phyloP scores from a whole-genome alignment of 805 yeast genomes.

The Wickerhamomyces chambardii region DNA sequence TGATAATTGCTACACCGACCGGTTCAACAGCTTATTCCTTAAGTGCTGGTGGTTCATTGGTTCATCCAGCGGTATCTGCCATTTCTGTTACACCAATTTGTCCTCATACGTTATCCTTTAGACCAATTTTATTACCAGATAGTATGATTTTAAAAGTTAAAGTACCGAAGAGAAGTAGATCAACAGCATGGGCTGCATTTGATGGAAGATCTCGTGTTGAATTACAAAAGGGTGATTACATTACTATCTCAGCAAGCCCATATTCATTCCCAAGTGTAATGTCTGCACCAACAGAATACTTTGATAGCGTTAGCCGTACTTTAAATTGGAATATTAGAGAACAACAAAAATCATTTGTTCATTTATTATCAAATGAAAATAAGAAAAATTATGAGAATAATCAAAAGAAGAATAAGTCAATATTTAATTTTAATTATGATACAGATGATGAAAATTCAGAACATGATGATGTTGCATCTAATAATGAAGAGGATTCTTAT shows the following conservation, averaged over 20 bases:
- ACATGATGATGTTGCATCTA: constrained; percentile 9
- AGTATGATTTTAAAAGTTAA: constrained; percentile 79
- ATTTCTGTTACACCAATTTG: constrained; percentile 93
- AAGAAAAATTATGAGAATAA: constrained; percentile 30
- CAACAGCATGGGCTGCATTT: constrained; percentile 95
- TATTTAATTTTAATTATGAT: constrained; percentile 11
- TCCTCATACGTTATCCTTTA: constrained; percentile 88
- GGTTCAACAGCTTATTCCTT: constrained; percentile 95
- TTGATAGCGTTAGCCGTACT: constrained; percentile 79
- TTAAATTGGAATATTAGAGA: constrained; percentile 92
- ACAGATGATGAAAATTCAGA: constrained; percentile 12
- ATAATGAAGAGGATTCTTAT: constrained; percentile 10
- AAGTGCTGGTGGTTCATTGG: constrained; percentile 92
- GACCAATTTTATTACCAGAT: constrained; percentile 90
- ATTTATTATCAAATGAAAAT: constrained; percentile 48
- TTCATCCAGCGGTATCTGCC: constrained; percentile 91
- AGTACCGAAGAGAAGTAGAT: constrained; percentile 73
- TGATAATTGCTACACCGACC: constrained; percentile 89
- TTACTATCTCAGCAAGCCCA: constrained; percentile 76
- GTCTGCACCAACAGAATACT: constrained; percentile 62
- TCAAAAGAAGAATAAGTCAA: constrained; percentile 13
- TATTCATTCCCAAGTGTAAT: constrained; percentile 93
- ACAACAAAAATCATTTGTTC: constrained; percentile 74
- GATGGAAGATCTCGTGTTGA: constrained; percentile 90
- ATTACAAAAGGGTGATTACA: constrained; percentile 73